Conservation (phyloP, 2,329 filamentous ascomycete genomes). For the Xylariaceae sp. region DNA sequence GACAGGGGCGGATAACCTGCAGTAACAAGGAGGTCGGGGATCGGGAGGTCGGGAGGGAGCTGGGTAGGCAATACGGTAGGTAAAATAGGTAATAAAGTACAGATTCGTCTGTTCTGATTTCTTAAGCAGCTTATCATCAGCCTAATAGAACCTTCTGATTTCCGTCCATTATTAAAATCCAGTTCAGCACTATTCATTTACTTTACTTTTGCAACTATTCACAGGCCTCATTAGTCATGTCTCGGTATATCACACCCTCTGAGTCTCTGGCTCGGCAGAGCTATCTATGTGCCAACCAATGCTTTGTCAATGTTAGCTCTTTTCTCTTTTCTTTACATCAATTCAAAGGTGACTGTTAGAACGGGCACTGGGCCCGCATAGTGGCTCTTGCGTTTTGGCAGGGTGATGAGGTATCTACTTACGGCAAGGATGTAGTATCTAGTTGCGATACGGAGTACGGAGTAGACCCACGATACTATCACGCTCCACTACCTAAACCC, state of each 20-base stretch:
- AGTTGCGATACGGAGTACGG: too few relatives aligned
- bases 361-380: constrained; percentile 15
- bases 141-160: not conserved
- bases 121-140: not conserved
- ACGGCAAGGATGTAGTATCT: not conserved
- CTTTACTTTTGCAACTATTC: too few relatives aligned
- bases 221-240: too few relatives aligned
- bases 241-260: too few relatives aligned
- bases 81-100: not conserved
- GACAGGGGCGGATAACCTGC: constrained; percentile 23
- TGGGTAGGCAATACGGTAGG: not conserved
- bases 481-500: not conserved
- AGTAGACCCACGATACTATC: not conserved
- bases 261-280: too few relatives aligned
- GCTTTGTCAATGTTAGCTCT: too few relatives aligned
- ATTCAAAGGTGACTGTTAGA: constrained; percentile 4
- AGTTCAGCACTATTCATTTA: not conserved
- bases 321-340: constrained; percentile 14
- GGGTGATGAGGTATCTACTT: constrained; percentile 24
- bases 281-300: too few relatives aligned
- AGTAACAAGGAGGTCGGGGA: constrained; percentile 16
- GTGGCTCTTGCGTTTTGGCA: constrained; percentile 34
- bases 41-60: too few relatives aligned
- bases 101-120: not conserved
- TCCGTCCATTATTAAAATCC: not conserved